Evolutionary conservation across 2,329 filamentous ascomycete genomes (phyloP).

Genomic region (Botrytis pseudocinerea): DNA sequence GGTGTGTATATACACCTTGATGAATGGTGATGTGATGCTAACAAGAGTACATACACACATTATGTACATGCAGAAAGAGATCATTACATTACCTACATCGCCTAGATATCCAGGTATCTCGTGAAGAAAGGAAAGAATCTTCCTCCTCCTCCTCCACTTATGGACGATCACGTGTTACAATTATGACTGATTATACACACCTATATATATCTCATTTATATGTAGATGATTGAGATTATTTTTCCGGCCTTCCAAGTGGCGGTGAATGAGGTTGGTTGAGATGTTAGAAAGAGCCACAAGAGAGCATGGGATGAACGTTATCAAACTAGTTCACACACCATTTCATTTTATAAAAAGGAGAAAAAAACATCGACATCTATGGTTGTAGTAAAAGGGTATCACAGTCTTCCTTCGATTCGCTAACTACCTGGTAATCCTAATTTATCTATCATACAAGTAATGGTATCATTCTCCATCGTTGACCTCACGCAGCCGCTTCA

Average conservation of each 20-base stretch:
- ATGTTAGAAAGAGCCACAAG: not conserved
- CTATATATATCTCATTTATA: not conserved
- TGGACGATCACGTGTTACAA: not conserved
- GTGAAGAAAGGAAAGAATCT: not conserved
- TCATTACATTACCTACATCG: too few relatives aligned
- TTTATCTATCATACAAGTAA: constrained; percentile 24
- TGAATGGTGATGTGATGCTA: not conserved
- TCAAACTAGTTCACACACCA: not conserved
- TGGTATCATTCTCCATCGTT: constrained; percentile 23
- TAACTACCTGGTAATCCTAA: constrained; percentile 16
- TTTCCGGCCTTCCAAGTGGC: not conserved
- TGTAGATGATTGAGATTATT: not conserved
- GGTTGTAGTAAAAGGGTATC: constrained; percentile 21
- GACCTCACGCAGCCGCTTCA: not conserved
- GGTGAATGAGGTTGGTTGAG: not conserved
- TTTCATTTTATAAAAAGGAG: not conserved
- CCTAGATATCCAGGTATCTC: not conserved
- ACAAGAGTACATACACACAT: not conserved
- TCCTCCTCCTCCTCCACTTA: not conserved
- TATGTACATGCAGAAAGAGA: too few relatives aligned
- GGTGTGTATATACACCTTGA: not conserved
- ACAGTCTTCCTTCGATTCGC: constrained; percentile 17
- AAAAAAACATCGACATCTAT: not conserved
- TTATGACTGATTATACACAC: not conserved
- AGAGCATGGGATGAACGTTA: not conserved